Evolutionary conservation across 345 rosid species (phyloP), one percentile per base, ranked within the genome.

Genomic region (Hypericum perforatum): DNA sequence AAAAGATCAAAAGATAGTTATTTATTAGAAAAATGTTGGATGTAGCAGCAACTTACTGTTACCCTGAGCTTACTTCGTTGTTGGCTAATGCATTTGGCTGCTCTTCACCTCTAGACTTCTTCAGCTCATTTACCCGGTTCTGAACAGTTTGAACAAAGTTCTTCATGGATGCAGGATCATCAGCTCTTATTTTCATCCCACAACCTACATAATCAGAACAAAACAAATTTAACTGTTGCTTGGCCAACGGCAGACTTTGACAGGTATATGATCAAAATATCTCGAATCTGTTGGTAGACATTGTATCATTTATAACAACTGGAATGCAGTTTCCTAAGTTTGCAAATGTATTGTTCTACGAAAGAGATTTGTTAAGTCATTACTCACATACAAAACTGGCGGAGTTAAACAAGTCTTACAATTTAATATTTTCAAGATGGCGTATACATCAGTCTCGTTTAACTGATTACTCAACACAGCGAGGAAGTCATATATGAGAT

Each of bases 181-280:
- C 98, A 45, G 68, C 73, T 73, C 96, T 81, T 64, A 92, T 67
- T 79, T 83, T 92, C 86, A 88, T 76, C 63, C 98, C 98, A 63
- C 98, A 92, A 67, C 90, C 98, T 92, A 12, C 22, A 42, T 15
- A 50, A 9, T 44, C 41, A 44, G 40, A 22, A 22, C 32, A 1
- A 22, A 22, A 22, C 32, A 22, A 22, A 22, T 22, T 22, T 22
- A 22, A 22, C 32, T 22, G 4, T 22, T 4, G 2, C 32, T 22
- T 22, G n/a, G n/a, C n/a, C n/a, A n/a, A n/a, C n/a, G n/a, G n/a
- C n/a, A n/a, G n/a, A n/a, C n/a, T n/a, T n/a, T n/a, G n/a, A n/a
- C n/a, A n/a, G n/a, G n/a, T n/a, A n/a, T n/a, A n/a, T n/a, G n/a
- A n/a, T n/a, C n/a, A n/a, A n/a, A n/a, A n/a, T n/a, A n/a, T n/a